Conservation (phyloP, 345 rosid species). For the Cardamine chenopodiifolia region DNA sequence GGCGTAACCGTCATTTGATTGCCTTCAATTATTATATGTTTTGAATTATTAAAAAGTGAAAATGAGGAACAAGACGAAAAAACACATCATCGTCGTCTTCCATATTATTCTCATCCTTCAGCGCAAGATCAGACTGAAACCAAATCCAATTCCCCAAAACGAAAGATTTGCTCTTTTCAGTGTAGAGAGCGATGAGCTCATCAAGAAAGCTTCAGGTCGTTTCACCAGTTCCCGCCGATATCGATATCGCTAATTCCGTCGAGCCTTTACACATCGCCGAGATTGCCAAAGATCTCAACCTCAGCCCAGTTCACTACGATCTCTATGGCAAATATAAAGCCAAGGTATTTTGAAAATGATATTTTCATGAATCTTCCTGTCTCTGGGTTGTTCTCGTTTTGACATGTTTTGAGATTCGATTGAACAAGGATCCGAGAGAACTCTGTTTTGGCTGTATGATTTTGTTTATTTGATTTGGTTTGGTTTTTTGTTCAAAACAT, state of each 20-base stretch:
- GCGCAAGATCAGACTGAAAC: neutral
- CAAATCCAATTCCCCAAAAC: neutral
- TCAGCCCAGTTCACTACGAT: conserved; percentile 73
- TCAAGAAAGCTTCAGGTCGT: conserved; percentile 71
- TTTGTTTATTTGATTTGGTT: neutral
- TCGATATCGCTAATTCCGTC: conserved; percentile 88
- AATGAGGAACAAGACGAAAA: neutral
- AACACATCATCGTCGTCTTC: conserved; percentile 17
- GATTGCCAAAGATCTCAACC: conserved; percentile 78
- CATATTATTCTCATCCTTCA: neutral
- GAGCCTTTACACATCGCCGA: conserved; percentile 84
- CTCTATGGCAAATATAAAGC: conserved; percentile 96
- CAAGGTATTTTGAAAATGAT: conserved; percentile 53
- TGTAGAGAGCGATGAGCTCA: conserved; percentile 50
- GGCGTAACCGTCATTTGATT: neutral
- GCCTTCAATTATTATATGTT: conserved; percentile 11
- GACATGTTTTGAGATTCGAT: neutral
- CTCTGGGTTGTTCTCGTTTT: conserved; percentile 17
- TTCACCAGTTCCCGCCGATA: conserved; percentile 95
- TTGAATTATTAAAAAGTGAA: neutral
- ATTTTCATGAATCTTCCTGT: neutral
- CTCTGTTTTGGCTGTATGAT: conserved; percentile 5
- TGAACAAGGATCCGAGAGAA: neutral
- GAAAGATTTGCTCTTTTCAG: neutral
- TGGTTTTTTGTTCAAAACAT: neutral